Percentiles rank a stretch among this genome's conserved stretches.
Evolutionary conservation across 345 rosid genomes (phyloP).

Genomic region (Syzygium aqueum): DNA sequence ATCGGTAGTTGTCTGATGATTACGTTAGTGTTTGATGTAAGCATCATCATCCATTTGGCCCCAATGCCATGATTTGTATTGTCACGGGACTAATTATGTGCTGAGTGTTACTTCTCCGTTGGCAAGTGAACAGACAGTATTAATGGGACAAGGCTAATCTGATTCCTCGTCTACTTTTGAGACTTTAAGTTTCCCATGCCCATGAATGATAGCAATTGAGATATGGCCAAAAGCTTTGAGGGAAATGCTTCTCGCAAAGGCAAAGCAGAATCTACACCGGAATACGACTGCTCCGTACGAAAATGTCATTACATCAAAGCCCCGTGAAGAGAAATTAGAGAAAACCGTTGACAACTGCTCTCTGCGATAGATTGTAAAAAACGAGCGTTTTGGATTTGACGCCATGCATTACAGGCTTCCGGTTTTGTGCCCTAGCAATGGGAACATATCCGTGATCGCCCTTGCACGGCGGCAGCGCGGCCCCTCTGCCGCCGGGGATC

Average conservation of each 20-base stretch:
- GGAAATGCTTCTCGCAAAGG: neutral
- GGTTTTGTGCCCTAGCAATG: neutral
- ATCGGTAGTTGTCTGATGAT: fast-evolving
- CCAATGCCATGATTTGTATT: neutral
- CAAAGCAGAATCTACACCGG: neutral
- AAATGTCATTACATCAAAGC: no score
- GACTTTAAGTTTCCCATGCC: neutral
- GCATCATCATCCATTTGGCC: neutral
- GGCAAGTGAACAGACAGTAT: neutral
- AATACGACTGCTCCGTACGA: neutral
- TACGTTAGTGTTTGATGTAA: neutral
- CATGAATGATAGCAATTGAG: neutral
- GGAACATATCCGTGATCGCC: neutral
- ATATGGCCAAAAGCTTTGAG: neutral
- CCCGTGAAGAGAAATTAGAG: neutral
- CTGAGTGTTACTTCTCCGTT: no score
- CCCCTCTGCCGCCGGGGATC: neutral
- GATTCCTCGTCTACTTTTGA: neutral
- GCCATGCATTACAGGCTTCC: neutral
- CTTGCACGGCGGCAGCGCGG: neutral
- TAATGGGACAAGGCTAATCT: neutral
- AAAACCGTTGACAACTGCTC: neutral
- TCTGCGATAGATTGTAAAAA: no score
- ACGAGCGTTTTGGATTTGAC: neutral
- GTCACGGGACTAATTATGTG: neutral